Conservation (phyloP, 2,329 filamentous ascomycete species). For the Aspergillus clavatus region DNA sequence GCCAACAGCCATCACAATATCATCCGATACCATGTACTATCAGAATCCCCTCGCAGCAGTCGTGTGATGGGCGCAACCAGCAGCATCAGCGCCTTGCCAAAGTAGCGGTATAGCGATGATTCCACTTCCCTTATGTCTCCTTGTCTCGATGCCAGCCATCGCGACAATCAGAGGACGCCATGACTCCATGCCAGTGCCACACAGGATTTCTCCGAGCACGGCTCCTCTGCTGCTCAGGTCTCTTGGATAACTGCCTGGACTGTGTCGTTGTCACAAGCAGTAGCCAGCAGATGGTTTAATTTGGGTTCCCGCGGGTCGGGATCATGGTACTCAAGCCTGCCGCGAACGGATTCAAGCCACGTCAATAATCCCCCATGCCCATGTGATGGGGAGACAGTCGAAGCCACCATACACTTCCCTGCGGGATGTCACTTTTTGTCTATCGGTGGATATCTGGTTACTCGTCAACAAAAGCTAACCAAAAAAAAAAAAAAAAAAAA, state of each 20-base stretch:
- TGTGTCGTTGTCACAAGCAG: conserved; percentile 12
- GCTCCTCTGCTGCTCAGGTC: neutral
- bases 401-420: neutral
- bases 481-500: too few species aligned
- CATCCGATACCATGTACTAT: conserved; percentile 5
- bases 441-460: too few species aligned
- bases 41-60: conserved; percentile 8
- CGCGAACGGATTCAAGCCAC: conserved; percentile 17
- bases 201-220: neutral
- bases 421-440: neutral
- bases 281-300: conserved; percentile 1
- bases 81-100: conserved; percentile 1
- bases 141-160: conserved; percentile 3
- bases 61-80: conserved; percentile 16
- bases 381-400: conserved; percentile 10
- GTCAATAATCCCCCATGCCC: conserved; percentile 12
- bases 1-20: conserved; percentile 2
- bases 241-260: too few species aligned
- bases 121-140: neutral
- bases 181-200: neutral
- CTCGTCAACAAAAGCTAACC: too few species aligned
- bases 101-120: conserved; percentile 16
- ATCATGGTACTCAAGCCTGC: conserved; percentile 4
- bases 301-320: conserved; percentile 10
- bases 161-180: neutral